Percentiles rank a stretch among this genome's conserved stretches.
phyloP scores from a whole-genome alignment of 768 basidiomycete genomes.

The Rhodocollybia butyracea region DNA sequence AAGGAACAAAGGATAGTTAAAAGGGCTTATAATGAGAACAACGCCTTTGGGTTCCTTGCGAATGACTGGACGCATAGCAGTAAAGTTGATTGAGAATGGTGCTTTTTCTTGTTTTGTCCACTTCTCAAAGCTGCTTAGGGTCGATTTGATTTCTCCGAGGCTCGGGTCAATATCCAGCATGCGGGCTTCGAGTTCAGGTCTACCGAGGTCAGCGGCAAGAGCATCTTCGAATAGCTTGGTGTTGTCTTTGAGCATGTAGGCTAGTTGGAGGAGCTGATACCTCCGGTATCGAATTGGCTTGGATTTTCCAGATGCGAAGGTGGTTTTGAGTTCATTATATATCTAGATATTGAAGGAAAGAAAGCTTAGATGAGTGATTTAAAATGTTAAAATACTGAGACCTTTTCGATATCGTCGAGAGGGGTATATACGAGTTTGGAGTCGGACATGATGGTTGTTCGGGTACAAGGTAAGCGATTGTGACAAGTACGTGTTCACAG shows the following conservation, averaged over 20 bases:
- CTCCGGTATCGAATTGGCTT: neutral
- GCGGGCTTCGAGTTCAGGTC: constrained; percentile 55
- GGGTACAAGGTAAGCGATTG: neutral
- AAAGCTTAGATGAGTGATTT: neutral
- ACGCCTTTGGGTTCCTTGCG: constrained; percentile 78
- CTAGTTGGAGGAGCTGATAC: constrained; percentile 70
- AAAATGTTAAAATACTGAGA: neutral
- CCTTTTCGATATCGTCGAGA: constrained; percentile 6
- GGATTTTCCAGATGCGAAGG: constrained; percentile 1
- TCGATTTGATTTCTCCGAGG: constrained; percentile 45
- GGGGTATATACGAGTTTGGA: neutral
- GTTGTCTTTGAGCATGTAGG: constrained; percentile 75
- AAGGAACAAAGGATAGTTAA: constrained; percentile 73
- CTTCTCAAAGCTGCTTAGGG: constrained; percentile 63
- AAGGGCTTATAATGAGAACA: constrained; percentile 66
- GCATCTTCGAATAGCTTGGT: constrained; percentile 54
- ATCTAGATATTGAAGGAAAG: neutral
- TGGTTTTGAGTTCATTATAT: constrained; percentile 6
- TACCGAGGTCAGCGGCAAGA: constrained; percentile 58
- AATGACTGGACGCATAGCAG: constrained; percentile 58
- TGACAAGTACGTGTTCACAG: no score
- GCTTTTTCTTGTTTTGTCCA: constrained; percentile 63
- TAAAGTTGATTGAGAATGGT: constrained; percentile 18
- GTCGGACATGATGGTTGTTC: constrained; percentile 2
- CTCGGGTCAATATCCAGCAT: constrained; percentile 31